Evolutionary conservation across 345 rosid genomes (phyloP).

Genomic region (Moricandia arvensis): DNA sequence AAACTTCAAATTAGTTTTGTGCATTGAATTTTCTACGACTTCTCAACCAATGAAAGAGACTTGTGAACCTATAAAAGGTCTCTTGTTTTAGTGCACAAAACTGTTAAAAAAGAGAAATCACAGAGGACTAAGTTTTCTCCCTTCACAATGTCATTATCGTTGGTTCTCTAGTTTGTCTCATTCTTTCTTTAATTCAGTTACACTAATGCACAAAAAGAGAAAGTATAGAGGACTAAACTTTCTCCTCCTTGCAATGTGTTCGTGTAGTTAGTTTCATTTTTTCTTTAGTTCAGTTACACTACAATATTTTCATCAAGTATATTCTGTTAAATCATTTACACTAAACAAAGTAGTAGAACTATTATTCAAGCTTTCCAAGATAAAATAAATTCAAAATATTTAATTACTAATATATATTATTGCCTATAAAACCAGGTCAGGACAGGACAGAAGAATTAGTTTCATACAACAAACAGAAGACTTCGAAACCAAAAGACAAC

Average conservation of each 20-base stretch:
- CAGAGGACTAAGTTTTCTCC: conserved; percentile 7
- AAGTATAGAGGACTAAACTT: too few species aligned
- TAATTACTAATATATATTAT: too few species aligned
- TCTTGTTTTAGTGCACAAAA: not conserved
- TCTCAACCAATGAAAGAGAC: not conserved
- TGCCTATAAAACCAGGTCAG: not conserved
- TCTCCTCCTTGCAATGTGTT: too few species aligned
- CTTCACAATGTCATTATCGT: not conserved
- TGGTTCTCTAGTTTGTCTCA: not conserved
- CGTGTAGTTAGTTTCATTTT: too few species aligned
- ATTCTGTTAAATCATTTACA: too few species aligned
- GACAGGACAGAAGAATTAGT: not conserved
- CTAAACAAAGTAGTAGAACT: too few species aligned
- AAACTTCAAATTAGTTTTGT: not conserved
- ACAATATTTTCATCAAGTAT: too few species aligned
- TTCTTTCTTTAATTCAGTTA: not conserved
- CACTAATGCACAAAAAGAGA: too few species aligned
- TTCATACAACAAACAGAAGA: not conserved
- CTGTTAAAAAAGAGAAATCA: not conserved
- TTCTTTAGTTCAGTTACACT: too few species aligned
- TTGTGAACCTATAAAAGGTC: not conserved
- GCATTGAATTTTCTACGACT: not conserved
- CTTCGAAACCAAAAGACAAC: not conserved
- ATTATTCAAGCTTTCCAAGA: too few species aligned
- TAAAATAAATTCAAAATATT: too few species aligned